These are phyloP conservation scores for Brassica carinata DNA, from an alignment of 345 rosid species.

Conservation along the genomic window DNA sequence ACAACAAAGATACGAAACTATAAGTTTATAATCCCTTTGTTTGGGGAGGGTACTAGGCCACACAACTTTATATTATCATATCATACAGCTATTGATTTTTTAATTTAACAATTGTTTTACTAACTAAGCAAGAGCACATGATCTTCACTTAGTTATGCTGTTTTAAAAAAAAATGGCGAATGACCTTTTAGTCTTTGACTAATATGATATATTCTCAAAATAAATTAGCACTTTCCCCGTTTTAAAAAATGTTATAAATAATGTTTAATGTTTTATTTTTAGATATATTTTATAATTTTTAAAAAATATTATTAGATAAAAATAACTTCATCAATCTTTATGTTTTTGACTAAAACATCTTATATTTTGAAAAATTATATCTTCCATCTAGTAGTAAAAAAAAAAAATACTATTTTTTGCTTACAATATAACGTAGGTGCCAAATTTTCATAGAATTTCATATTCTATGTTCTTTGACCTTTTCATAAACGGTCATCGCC, in stretches of 20 bases:
- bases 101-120: background rate
- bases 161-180: background rate
- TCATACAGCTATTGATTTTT: background rate
- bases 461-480: conserved; percentile 13
- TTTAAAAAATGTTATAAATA: too few species aligned
- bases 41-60: conserved; percentile 32
- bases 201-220: background rate
- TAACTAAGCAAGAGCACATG: conserved; percentile 32
- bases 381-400: background rate
- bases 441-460: background rate
- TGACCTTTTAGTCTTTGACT: conserved; percentile 9
- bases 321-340: background rate
- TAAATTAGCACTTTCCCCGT: background rate
- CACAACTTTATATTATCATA: conserved; percentile 22
- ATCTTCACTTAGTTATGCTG: conserved; percentile 19
- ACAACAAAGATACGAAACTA: background rate
- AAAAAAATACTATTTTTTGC: background rate
- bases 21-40: conserved; percentile 15
- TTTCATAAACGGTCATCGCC: conserved; percentile 14
- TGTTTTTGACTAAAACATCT: background rate
- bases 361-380: background rate
- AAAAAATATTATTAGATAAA: too few species aligned
- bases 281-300: too few species aligned
- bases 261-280: background rate
- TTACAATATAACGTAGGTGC: background rate